Base-by-base conservation (phyloP, 768 basidiomycete genomes). In the Tylopilus sp. region DNA sequence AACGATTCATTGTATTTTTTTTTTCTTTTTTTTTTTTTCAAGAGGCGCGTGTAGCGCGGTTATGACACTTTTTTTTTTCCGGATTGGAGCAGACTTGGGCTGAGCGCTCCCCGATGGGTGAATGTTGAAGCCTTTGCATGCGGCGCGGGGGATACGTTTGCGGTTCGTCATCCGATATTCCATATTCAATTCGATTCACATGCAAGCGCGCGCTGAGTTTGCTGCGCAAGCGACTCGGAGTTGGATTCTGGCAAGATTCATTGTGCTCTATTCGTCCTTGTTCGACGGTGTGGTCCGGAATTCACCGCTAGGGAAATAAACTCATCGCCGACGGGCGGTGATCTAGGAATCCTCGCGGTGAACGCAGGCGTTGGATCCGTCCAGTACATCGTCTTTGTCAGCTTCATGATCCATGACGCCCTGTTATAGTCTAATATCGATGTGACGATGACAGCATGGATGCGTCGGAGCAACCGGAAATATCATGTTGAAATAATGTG, bases 381-480 rank as follows among this genome's bases (percentile, higher is more conserved):
- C 18, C 17, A 7, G 17, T 18, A 6, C 13, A 20, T n/a, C n/a
- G 3, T 40, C 47, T 48, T 48, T 40, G 39, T 48, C 47, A 40
- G 47, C 47, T 33, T 23, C 40, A 20, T 35, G 1, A 35, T 41
- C 36, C 36, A 26, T 0, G 12, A 4, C 12, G 30, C 30, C 22
- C 8, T 21, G 15, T 45, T 35, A 15, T 25, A 20, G 22, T 23
- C 9, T 44, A 25, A 21, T 35, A 9, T 33, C 11, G 17, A 21
- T 9, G 30, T 15, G 25, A 22, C 28, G 31, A 48, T 47, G 39
- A 54, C 53, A 54, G 26, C 53, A 41, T 20, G 6, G 43, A 39
- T 38, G 35, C 1, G 28, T 18, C 44, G 45, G 36, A 40, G 17
- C n/a, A 36, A n/a, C 18, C 36, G 36, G 36, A 38, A 10, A 38